Evolutionary conservation across 139 green algal genomes (phyloP).

Genomic region (Micractinium conductrix): DNA sequence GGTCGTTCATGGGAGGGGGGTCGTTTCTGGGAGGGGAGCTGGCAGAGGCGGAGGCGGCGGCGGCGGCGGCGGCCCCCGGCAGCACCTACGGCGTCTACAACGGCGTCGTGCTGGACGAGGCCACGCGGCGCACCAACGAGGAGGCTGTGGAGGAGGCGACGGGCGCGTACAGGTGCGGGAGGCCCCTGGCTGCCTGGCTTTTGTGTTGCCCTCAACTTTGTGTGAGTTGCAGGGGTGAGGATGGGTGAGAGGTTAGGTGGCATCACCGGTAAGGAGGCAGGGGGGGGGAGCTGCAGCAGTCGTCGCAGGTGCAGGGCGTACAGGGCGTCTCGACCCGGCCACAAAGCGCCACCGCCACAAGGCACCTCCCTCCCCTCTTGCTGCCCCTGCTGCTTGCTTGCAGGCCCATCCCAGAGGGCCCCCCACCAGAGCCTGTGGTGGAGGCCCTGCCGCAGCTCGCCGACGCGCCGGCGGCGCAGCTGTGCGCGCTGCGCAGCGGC

Average conservation of each 20-base stretch:
- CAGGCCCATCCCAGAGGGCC: constrained; percentile 13
- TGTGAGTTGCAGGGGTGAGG: no score
- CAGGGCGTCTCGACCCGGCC: no score
- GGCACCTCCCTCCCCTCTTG: no score
- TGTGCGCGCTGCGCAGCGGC: background rate
- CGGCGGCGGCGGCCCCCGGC: background rate
- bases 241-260: no score
- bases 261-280: no score
- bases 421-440: background rate
- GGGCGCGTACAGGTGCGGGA: background rate
- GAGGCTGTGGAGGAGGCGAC: background rate
- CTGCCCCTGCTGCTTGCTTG: background rate
- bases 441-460: constrained; percentile 11
- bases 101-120: constrained; percentile 24
- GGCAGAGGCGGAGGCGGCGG: background rate
- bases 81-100: constrained; percentile 27
- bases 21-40: background rate
- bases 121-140: background rate
- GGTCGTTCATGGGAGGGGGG: no score
- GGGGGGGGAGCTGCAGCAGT: background rate
- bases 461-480: background rate
- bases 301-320: no score
- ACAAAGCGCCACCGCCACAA: no score
- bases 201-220: no score
- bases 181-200: no score